Conservation (phyloP, 208 protist genomes). For the Acanthamoeba healyi region DNA sequence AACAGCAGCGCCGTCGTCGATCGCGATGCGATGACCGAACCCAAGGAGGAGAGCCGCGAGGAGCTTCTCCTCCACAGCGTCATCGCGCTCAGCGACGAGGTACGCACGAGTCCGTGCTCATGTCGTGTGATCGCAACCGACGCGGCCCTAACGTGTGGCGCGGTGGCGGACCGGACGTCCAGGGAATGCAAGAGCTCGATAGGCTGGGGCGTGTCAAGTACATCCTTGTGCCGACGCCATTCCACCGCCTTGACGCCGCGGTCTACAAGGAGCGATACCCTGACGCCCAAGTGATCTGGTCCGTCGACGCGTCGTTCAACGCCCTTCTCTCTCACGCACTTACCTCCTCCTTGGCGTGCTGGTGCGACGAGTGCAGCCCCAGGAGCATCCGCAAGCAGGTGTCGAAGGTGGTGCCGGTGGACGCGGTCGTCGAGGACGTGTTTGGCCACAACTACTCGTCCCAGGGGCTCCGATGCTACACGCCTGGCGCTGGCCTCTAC, state of each 20-base stretch:
- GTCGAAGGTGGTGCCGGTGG: conserved; percentile 8
- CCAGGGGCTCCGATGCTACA: conserved; percentile 25
- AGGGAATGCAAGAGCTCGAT: conserved; percentile 17
- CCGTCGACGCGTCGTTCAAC: no score
- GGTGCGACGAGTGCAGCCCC: not conserved
- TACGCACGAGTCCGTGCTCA: not conserved
- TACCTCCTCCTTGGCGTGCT: not conserved
- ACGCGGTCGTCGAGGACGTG: conserved; percentile 53
- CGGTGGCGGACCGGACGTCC: no score
- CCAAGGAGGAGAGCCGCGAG: conserved; percentile 53
- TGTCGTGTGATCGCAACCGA: not conserved
- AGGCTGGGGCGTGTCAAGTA: not conserved
- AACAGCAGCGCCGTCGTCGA: not conserved
- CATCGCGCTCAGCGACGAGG: conserved; percentile 35
- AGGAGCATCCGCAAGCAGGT: conserved; percentile 4
- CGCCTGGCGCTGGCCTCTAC: conserved; percentile 8
- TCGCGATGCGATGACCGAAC: not conserved
- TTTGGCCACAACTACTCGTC: not conserved
- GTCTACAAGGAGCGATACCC: conserved; percentile 57
- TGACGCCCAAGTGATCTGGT: conserved; percentile 50
- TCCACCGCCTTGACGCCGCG: conserved; percentile 38
- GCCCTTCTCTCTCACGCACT: not conserved
- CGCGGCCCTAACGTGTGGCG: no score
- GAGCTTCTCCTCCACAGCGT: conserved; percentile 59
- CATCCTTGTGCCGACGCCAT: conserved; percentile 45